Evolutionary conservation across 2,329 filamentous ascomycete genomes (phyloP).

Genomic region (Pseudogymnoascus sp.): DNA sequence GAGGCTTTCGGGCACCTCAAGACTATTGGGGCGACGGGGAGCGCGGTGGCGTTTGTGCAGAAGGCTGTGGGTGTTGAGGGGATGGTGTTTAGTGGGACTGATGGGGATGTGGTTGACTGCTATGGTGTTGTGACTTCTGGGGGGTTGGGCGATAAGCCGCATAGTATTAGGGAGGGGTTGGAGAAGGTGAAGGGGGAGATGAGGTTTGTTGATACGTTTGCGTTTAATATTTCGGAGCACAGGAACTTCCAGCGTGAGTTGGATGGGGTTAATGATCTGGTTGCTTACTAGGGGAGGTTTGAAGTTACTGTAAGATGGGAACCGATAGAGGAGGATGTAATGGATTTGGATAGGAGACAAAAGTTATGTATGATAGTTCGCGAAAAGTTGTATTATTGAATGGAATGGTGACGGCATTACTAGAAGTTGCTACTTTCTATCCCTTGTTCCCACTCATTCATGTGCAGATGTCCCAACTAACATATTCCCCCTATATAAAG

Average conservation of each 20-base stretch:
- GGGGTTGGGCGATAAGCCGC: slow-evolving; percentile 37
- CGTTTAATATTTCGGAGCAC: slow-evolving; percentile 63
- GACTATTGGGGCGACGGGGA: slow-evolving; percentile 67
- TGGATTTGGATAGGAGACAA: not conserved
- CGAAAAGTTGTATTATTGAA: not conserved
- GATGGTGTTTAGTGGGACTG: slow-evolving; percentile 34
- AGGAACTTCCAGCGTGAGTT: slow-evolving; percentile 68
- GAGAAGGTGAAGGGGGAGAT: slow-evolving; percentile 51
- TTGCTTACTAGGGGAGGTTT: slow-evolving; percentile 53
- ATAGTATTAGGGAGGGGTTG: slow-evolving; percentile 50
- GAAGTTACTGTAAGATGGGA: not conserved
- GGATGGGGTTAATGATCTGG: slow-evolving; percentile 57
- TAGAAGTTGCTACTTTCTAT: not conserved
- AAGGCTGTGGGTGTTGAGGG: slow-evolving; percentile 38
- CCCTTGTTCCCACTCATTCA: not conserved
- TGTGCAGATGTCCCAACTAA: not conserved
- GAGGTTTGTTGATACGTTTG: slow-evolving; percentile 65
- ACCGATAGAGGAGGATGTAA: not conserved
- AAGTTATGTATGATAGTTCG: not conserved
- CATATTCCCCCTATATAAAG: not conserved
- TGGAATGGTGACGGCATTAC: not conserved
- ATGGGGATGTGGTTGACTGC: slow-evolving; percentile 49
- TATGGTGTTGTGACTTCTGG: slow-evolving; percentile 71
- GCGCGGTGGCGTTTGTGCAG: slow-evolving; percentile 58
- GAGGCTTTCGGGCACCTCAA: slow-evolving; percentile 81